Evolutionary conservation across 179 eudicot genomes (phyloP).

Genomic region (Amaranthus tricolor): DNA sequence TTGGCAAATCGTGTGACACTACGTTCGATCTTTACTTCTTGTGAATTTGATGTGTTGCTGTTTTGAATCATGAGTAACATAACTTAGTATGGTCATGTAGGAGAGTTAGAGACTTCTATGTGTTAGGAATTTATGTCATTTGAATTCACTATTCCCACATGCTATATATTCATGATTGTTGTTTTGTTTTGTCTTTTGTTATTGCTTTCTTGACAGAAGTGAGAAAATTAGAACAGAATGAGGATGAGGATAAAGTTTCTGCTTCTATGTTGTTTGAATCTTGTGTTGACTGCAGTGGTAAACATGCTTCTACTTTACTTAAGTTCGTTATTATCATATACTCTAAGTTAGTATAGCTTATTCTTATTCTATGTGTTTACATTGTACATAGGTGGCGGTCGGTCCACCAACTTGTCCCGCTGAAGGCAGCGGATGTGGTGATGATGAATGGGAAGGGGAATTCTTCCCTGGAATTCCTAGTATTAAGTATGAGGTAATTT

Average conservation of each 20-base stretch:
- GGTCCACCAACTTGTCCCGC: conserved; percentile 89
- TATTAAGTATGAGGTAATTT: conserved; percentile 83
- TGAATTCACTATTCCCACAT: neutral
- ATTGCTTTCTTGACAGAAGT: conserved; percentile 19
- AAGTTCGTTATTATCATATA: neutral
- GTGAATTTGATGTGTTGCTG: neutral
- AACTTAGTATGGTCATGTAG: neutral
- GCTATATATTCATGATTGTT: neutral
- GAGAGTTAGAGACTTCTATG: neutral
- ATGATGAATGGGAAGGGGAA: conserved; percentile 84
- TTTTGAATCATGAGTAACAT: neutral
- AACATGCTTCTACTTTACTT: conserved; percentile 11
- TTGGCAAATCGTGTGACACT: too few relatives aligned
- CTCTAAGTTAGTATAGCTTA: neutral
- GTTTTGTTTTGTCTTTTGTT: neutral
- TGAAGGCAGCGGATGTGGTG: conserved; percentile 44
- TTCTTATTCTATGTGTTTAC: conserved; percentile 5
- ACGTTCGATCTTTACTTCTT: neutral
- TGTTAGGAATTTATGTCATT: neutral
- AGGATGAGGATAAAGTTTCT: conserved; percentile 32
- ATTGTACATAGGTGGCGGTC: conserved; percentile 47
- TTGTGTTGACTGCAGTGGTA: conserved; percentile 48
- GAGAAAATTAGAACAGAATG: conserved; percentile 30
- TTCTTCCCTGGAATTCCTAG: conserved; percentile 88
- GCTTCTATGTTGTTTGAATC: conserved; percentile 34